These are phyloP conservation scores for Herpotrichia juniperi DNA, from an alignment of 2,329 filamentous ascomycete species.

Conservation along the genomic window DNA sequence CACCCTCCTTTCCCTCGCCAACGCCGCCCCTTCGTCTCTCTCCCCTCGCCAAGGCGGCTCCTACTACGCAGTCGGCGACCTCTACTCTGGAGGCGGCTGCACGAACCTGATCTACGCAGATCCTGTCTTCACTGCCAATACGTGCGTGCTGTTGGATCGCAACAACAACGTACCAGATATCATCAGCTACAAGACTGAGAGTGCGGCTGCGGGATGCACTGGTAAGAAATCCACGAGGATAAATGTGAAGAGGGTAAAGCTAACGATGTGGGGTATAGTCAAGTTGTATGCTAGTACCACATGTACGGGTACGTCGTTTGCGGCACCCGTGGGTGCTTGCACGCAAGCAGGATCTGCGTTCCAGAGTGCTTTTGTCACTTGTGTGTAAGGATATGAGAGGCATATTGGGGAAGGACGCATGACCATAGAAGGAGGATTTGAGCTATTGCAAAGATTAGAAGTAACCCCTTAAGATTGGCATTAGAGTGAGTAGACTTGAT, in stretches of 20 bases:
- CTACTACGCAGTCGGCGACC: slow-evolving; percentile 17
- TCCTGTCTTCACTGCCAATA: slow-evolving; percentile 20
- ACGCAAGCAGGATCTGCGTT: neutral
- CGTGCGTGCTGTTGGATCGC: slow-evolving; percentile 20
- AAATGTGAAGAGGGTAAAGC: neutral
- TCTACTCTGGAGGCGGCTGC: slow-evolving; percentile 20
- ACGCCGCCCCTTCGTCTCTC: slow-evolving; percentile 1
- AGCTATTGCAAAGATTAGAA: no score
- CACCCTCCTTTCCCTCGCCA: neutral
- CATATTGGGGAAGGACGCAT: no score
- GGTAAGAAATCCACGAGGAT: slow-evolving; percentile 8
- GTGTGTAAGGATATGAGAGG: neutral
- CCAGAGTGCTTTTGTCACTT: slow-evolving; percentile 5
- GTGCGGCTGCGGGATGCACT: slow-evolving; percentile 13
- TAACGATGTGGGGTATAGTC: neutral
- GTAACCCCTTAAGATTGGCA: no score
- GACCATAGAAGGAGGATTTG: no score
- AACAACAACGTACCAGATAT: slow-evolving; percentile 9
- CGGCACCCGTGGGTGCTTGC: slow-evolving; percentile 1
- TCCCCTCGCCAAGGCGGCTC: slow-evolving; percentile 5
- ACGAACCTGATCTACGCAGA: slow-evolving; percentile 19
- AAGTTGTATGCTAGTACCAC: neutral
- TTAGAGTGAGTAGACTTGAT: no score
- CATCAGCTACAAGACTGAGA: slow-evolving; percentile 14
- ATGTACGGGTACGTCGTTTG: neutral